Percentiles rank a stretch among this genome's conserved stretches.
These are phyloP conservation scores for Amylocystis lapponica DNA, from an alignment of 768 basidiomycete species.

Conservation along the genomic window DNA sequence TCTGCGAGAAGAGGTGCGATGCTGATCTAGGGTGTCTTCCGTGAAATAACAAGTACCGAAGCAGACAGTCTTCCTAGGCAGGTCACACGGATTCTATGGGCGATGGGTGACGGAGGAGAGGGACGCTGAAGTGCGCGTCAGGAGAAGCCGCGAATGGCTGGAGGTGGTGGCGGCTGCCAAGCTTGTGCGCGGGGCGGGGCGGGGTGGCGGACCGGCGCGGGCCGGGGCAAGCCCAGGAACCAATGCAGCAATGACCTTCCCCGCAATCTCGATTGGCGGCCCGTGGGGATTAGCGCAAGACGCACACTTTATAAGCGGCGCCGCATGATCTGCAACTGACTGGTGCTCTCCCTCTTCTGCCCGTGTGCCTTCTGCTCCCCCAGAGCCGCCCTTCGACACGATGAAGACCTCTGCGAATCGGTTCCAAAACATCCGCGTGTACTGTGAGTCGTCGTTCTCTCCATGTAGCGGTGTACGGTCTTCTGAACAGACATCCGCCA, in stretches of 20 bases:
- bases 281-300: slow-evolving; percentile 7
- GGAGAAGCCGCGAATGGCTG: too few species aligned
- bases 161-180: too few species aligned
- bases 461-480: neutral
- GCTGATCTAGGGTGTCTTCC: too few species aligned
- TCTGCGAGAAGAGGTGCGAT: too few species aligned
- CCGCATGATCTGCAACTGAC: slow-evolving; percentile 3
- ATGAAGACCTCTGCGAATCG: slow-evolving; percentile 6
- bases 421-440: slow-evolving; percentile 60
- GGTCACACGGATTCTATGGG: too few species aligned
- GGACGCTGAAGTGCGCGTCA: too few species aligned
- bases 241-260: slow-evolving; percentile 7
- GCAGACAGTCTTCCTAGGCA: too few species aligned
- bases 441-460: slow-evolving; percentile 39
- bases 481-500: slow-evolving; percentile 18
- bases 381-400: neutral
- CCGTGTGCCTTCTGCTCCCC: slow-evolving; percentile 1
- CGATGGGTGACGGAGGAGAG: too few species aligned
- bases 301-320: slow-evolving; percentile 2
- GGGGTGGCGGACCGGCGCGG: neutral
- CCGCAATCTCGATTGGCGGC: slow-evolving; percentile 15
- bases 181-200: too few species aligned
- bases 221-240: slow-evolving; percentile 6
- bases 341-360: slow-evolving; percentile 3
- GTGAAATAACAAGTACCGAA: too few species aligned